A percentile compares a stretch with the other conserved stretches of the same genome.
These are phyloP conservation scores for Lanmaoa rubissima DNA, from an alignment of 768 basidiomycete genomes.

Conservation along the genomic window DNA sequence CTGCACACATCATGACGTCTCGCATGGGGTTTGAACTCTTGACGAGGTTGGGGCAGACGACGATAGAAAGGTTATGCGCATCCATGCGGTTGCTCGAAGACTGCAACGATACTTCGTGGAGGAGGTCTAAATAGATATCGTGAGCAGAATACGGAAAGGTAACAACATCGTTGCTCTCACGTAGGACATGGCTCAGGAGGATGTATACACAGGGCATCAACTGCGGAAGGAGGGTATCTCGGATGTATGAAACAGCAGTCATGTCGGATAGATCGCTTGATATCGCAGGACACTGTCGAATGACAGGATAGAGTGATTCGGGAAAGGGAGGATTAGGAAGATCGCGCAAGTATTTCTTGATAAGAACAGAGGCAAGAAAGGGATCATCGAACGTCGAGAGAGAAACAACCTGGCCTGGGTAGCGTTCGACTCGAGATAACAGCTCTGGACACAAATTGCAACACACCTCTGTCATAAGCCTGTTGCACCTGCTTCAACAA, in stretches of 20 bases:
- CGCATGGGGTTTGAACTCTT: slow-evolving; percentile 62
- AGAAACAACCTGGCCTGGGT: slow-evolving; percentile 71
- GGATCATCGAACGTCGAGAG: slow-evolving; percentile 74
- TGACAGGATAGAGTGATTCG: slow-evolving; percentile 60
- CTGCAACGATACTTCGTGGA: slow-evolving; percentile 75
- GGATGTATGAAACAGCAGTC: slow-evolving; percentile 60
- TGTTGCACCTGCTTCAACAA: slow-evolving; percentile 73
- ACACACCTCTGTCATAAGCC: slow-evolving; percentile 76
- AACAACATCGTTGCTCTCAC: slow-evolving; percentile 37
- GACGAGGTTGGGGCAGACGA: slow-evolving; percentile 78
- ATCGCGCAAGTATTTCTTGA: slow-evolving; percentile 85
- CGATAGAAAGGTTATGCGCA: slow-evolving; percentile 77
- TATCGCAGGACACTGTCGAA: slow-evolving; percentile 65
- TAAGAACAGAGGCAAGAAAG: slow-evolving; percentile 76
- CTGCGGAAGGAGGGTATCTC: slow-evolving; percentile 63
- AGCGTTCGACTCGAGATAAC: slow-evolving; percentile 6
- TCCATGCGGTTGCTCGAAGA: slow-evolving; percentile 75
- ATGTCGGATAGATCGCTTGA: slow-evolving; percentile 54
- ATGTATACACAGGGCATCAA: slow-evolving; percentile 73
- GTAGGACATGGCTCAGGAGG: slow-evolving; percentile 65
- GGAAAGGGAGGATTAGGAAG: slow-evolving; percentile 78
- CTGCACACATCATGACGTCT: slow-evolving; percentile 72
- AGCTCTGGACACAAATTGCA: neutral
- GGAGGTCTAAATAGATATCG: slow-evolving; percentile 49
- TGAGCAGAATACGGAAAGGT: slow-evolving; percentile 7